Evolutionary conservation across 345 rosid genomes (phyloP).

Genomic region (Melaleuca alternifolia): DNA sequence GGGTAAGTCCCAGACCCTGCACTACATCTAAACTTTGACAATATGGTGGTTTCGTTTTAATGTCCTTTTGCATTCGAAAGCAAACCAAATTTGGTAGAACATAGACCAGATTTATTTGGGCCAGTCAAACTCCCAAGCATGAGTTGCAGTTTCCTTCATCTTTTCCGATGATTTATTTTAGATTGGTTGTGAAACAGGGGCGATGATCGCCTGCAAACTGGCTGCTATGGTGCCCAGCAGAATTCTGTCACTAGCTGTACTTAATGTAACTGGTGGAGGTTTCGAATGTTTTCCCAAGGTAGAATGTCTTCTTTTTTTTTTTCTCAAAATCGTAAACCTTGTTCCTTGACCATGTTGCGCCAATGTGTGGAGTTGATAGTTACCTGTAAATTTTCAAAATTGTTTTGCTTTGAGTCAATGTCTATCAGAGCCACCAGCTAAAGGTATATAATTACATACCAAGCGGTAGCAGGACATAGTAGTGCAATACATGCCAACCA

Average conservation of each 20-base stretch:
- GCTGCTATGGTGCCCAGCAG: conserved; percentile 83
- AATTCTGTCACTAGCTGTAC: conserved; percentile 73
- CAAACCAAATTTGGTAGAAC: background rate
- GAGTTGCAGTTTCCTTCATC: background rate
- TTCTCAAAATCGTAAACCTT: background rate
- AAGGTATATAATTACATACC: background rate
- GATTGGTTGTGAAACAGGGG: conserved; percentile 39
- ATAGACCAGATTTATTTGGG: background rate
- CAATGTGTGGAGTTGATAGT: background rate
- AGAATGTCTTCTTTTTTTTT: background rate
- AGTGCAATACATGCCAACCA: background rate
- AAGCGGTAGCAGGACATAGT: background rate
- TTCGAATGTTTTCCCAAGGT: conserved; percentile 92
- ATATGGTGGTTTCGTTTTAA: background rate
- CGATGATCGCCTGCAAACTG: conserved; percentile 91
- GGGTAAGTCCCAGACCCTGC: conserved; percentile 36
- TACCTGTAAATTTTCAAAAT: background rate
- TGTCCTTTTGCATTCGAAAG: background rate
- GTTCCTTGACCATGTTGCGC: background rate
- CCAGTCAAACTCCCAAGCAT: background rate
- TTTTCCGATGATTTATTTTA: background rate
- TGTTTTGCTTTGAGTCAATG: background rate
- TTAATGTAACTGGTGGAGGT: conserved; percentile 98
- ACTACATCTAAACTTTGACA: background rate
- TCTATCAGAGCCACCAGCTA: background rate